Percentiles rank a stretch among this genome's conserved stretches.
These are phyloP conservation scores for Draba incana DNA, from an alignment of 345 rosid species.

Conservation along the genomic window DNA sequence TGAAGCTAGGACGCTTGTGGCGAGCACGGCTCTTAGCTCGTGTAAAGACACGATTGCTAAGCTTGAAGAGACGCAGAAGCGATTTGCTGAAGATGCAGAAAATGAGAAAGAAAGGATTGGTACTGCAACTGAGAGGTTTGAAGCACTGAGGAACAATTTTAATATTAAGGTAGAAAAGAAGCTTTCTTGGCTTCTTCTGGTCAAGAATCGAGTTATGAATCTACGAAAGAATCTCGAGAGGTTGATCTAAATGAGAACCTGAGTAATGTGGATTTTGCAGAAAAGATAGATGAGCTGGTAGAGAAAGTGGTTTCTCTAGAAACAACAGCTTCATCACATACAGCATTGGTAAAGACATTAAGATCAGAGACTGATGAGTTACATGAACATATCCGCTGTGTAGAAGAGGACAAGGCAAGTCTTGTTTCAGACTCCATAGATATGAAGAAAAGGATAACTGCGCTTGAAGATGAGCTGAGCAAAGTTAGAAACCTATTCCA, in stretches of 20 bases:
- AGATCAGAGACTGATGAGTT: slow-evolving; percentile 62
- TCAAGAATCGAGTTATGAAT: slow-evolving; percentile 27
- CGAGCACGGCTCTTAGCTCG: slow-evolving; percentile 66
- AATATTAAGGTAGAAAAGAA: slow-evolving; percentile 34
- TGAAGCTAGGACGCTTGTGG: slow-evolving; percentile 80
- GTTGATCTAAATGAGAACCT: slow-evolving; percentile 35
- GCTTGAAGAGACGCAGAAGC: slow-evolving; percentile 64
- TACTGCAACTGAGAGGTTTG: slow-evolving; percentile 49
- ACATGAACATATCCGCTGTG: slow-evolving; percentile 49
- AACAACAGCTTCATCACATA: slow-evolving; percentile 60
- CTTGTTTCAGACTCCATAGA: slow-evolving; percentile 50
- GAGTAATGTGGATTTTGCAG: slow-evolving; percentile 49
- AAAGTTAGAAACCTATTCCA: slow-evolving; percentile 56
- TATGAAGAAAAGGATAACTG: slow-evolving; percentile 49
- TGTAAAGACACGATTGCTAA: slow-evolving; percentile 64
- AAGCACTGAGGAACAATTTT: slow-evolving; percentile 47
- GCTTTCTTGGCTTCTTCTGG: slow-evolving; percentile 12
- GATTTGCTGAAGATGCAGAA: slow-evolving; percentile 53
- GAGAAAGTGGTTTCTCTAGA: slow-evolving; percentile 68
- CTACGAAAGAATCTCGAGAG: slow-evolving; percentile 35
- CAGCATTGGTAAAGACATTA: slow-evolving; percentile 56
- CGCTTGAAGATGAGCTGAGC: slow-evolving; percentile 61
- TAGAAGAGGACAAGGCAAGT: slow-evolving; percentile 66
- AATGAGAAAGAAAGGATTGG: slow-evolving; percentile 53
- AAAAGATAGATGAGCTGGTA: slow-evolving; percentile 73